Base-by-base conservation (phyloP, 257 asterid genomes). In the Paulownia fortunei region DNA sequence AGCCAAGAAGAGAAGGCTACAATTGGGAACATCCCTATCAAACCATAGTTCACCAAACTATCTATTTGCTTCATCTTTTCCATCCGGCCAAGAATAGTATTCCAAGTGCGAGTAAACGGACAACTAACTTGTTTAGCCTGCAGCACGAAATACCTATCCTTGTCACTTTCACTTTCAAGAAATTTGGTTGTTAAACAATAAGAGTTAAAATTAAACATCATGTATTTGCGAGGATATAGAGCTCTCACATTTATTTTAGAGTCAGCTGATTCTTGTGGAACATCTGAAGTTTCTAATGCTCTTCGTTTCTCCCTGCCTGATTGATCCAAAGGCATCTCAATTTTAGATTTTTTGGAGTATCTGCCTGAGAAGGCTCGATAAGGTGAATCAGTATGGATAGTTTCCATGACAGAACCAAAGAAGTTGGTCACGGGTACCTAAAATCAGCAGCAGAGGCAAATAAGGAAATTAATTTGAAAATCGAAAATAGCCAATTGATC, bases 331-430 rank as follows among this genome's bases (percentile, higher is more conserved):
- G 85, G 73, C 82, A 74, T 80, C 85, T 83, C 68, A 37, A 34
- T 76, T 74, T 78, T 81, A 41, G 77, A 70, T 82, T 72, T 85
- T 62, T 68, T 81, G 13, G 77, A 62, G 79, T 59, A 39, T 73
- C 78, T 82, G 65, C 84, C 73, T 11, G 90, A 70, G 82, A 87
- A 82, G 69, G 87, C 91, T 81, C 73, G 84, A 82, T 94, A 91
- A 34, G 96, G 91, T 51, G 96, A 88, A 84, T 91, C 95, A 0
- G 98, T 92, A 81, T 88, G 96, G 87, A 94, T 85, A 5, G 91
- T 94, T 86, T 94, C 97, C 98, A 92, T 92, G 74, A 94, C 95
- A 41, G 98, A 94, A 78, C 98, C 98, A 73, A 94, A 94, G 88
- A 94, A 94, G 90, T 94, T 94, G 78, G 97, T 92, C 80, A 92